phyloP scores from a whole-genome alignment of 768 basidiomycete species.

The Mycena indigotica region DNA sequence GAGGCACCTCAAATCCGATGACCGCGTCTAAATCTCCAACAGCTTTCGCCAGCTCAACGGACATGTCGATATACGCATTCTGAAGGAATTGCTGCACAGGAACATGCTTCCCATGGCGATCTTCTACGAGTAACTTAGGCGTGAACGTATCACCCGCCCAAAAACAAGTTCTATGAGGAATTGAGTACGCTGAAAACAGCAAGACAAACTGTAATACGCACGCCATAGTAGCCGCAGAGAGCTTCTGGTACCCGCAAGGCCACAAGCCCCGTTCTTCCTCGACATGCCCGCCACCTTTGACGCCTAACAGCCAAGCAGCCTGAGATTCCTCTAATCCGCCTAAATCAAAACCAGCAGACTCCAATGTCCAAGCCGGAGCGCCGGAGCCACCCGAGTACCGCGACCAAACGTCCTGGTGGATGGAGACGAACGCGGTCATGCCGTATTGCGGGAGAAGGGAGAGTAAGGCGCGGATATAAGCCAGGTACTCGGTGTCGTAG shows the following conservation, averaged over 20 bases:
- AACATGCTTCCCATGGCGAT: slow-evolving; percentile 49
- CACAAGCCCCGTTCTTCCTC: slow-evolving; percentile 83
- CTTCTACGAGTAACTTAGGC: slow-evolving; percentile 64
- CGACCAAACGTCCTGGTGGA: slow-evolving; percentile 98
- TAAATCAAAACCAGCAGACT: slow-evolving; percentile 83
- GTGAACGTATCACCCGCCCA: slow-evolving; percentile 91
- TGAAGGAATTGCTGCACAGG: slow-evolving; percentile 85
- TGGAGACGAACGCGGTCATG: slow-evolving; percentile 69
- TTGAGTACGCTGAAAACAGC: not conserved
- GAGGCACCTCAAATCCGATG: slow-evolving; percentile 81
- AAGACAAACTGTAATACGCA: slow-evolving; percentile 37
- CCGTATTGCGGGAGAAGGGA: slow-evolving; percentile 73
- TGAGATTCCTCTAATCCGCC: slow-evolving; percentile 76
- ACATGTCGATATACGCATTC: slow-evolving; percentile 77
- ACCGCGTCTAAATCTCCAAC: slow-evolving; percentile 79
- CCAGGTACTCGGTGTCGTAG: slow-evolving; percentile 83
- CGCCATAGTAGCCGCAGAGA: slow-evolving; percentile 94
- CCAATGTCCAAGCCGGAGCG: slow-evolving; percentile 95
- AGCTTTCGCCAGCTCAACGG: slow-evolving; percentile 62
- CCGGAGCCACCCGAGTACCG: slow-evolving; percentile 94
- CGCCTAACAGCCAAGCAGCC: slow-evolving; percentile 85
- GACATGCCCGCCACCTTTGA: slow-evolving; percentile 72
- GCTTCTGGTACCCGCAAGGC: slow-evolving; percentile 93
- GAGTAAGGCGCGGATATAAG: slow-evolving; percentile 73
- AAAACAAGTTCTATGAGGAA: slow-evolving; percentile 66